These are phyloP conservation scores for Croton laevigatus DNA, from an alignment of 441 rosid genomes.

Conservation along the genomic window DNA sequence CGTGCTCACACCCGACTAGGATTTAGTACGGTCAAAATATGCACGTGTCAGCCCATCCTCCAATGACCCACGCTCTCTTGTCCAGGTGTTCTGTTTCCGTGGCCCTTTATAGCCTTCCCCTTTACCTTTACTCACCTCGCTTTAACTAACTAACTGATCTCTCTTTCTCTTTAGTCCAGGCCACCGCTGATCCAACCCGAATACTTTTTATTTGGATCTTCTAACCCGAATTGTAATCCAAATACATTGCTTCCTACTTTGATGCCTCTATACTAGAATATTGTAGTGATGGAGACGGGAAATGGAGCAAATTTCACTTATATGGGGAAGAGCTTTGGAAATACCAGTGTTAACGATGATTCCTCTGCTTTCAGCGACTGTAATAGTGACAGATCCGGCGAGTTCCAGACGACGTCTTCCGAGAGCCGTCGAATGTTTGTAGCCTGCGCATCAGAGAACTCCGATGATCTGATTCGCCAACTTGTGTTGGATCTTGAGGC, in stretches of 20 bases:
- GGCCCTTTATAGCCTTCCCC: conserved; percentile 8
- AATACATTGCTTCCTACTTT: not conserved
- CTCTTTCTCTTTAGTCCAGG: not conserved
- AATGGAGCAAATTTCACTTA: conserved; percentile 34
- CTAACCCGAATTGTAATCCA: not conserved
- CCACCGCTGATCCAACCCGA: conserved; percentile 4
- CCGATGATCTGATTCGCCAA: conserved; percentile 72
- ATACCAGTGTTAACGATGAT: conserved; percentile 37
- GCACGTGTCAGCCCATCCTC: conserved; percentile 36
- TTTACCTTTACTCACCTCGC: not conserved
- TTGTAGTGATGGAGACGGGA: conserved; percentile 36
- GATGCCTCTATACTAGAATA: conserved; percentile 25
- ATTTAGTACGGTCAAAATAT: conserved; percentile 17
- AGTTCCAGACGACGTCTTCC: conserved; percentile 58
- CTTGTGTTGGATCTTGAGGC: conserved; percentile 69
- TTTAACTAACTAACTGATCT: not conserved
- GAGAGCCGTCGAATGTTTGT: conserved; percentile 58
- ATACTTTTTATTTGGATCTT: not conserved
- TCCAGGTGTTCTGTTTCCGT: conserved; percentile 26
- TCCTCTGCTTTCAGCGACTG: conserved; percentile 91
- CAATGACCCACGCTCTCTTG: conserved; percentile 16
- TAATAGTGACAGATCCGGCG: conserved; percentile 92
- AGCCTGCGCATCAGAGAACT: conserved; percentile 67
- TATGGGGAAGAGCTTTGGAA: conserved; percentile 43
- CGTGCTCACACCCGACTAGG: conserved; percentile 29